Percentiles rank a stretch among this genome's conserved stretches.
These are phyloP conservation scores for Podaxis sp. DNA, from an alignment of 768 basidiomycete species.

Conservation along the genomic window DNA sequence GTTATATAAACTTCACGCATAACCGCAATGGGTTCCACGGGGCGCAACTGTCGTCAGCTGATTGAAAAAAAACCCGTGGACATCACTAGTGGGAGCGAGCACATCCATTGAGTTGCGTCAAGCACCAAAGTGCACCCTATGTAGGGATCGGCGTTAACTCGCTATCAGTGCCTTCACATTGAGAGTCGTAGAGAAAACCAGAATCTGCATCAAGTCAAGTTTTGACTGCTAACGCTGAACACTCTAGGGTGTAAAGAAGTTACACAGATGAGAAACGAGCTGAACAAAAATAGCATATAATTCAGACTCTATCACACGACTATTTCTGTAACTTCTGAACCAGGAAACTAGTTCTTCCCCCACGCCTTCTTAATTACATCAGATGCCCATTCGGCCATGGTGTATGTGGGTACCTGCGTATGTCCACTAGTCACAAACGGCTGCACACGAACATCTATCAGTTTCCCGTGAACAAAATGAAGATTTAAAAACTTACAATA, in stretches of 20 bases:
- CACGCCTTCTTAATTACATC: slow-evolving; percentile 1
- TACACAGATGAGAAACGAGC: background rate
- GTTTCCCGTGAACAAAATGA: background rate
- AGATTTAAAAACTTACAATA: slow-evolving; percentile 20
- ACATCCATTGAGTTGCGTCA: too few species aligned
- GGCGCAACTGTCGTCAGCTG: too few species aligned
- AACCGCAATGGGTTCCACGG: too few species aligned
- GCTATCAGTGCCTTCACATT: background rate
- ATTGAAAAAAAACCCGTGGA: too few species aligned
- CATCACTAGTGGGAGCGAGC: too few species aligned
- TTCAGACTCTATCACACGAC: background rate
- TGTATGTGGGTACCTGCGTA: slow-evolving; percentile 3
- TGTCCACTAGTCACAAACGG: slow-evolving; percentile 6
- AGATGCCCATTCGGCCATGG: slow-evolving; percentile 10
- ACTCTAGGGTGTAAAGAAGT: background rate
- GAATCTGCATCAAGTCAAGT: background rate
- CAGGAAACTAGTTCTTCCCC: background rate
- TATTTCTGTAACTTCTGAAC: background rate
- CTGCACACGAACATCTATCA: background rate
- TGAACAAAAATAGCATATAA: background rate
- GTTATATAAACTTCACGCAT: too few species aligned
- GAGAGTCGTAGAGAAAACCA: background rate
- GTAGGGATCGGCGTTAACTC: background rate
- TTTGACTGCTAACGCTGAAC: background rate
- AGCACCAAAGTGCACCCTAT: too few species aligned